Percentiles rank a stretch among this genome's conserved stretches.
phyloP scores from a whole-genome alignment of 768 basidiomycete species.

The Cantharellus cinnabarinus region DNA sequence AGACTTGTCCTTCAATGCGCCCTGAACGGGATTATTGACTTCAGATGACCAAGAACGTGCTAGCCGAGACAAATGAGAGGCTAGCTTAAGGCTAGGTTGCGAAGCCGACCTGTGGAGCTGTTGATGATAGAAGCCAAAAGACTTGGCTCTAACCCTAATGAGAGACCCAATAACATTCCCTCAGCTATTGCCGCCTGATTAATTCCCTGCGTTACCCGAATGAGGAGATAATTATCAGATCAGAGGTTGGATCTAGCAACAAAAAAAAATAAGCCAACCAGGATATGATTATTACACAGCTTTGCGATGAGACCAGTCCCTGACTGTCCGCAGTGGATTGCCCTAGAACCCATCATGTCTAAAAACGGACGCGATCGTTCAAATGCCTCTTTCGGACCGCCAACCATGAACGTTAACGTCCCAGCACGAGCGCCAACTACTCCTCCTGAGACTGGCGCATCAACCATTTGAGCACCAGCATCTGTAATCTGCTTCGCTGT shows the following conservation, averaged over 20 bases:
- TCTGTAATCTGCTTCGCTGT: conserved; percentile 34
- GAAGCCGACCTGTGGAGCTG: conserved; percentile 17
- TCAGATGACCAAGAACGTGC: conserved; percentile 69
- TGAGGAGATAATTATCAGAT: conserved; percentile 17
- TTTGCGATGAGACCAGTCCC: conserved; percentile 74
- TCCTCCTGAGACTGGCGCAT: conserved; percentile 92
- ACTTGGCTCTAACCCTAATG: conserved; percentile 40
- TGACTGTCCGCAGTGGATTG: conserved; percentile 66
- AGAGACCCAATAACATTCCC: conserved; percentile 72
- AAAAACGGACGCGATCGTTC: conserved; percentile 37
- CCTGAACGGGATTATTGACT: conserved; percentile 74
- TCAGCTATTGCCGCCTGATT: conserved; percentile 75
- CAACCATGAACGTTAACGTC: conserved; percentile 81
- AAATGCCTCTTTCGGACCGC: conserved; percentile 45
- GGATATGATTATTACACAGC: conserved; percentile 57
- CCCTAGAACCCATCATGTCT: conserved; percentile 50
- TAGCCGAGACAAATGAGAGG: conserved; percentile 22
- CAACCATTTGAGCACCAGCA: conserved; percentile 57
- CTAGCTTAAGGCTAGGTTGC: neutral
- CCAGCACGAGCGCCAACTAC: conserved; percentile 75
- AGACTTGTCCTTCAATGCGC: conserved; percentile 39
- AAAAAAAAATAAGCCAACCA: conserved; percentile 15
- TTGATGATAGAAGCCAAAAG: conserved; percentile 71
- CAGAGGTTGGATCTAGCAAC: neutral
- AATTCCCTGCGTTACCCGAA: conserved; percentile 24